phyloP scores from a whole-genome alignment of 306 rosid species.

The Cajanus cajan region DNA sequence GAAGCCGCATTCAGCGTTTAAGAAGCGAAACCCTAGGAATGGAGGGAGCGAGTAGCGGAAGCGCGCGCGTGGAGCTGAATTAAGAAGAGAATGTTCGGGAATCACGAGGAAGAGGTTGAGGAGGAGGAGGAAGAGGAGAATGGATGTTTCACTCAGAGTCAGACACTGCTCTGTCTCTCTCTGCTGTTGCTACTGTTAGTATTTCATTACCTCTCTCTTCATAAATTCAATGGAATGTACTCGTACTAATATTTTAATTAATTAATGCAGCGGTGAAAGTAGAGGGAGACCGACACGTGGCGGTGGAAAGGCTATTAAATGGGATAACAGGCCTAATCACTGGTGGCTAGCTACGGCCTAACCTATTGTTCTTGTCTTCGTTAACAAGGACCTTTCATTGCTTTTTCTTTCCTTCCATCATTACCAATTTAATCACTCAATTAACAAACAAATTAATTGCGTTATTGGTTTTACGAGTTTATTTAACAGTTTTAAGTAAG shows the following conservation, averaged over 20 bases:
- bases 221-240: background rate
- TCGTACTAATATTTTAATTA: too few relatives aligned
- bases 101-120: conserved; percentile 31
- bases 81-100: conserved; percentile 36
- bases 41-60: background rate
- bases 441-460: too few relatives aligned
- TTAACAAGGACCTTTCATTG: background rate
- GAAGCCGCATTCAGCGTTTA: conserved; percentile 34
- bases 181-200: background rate
- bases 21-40: conserved; percentile 43
- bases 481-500: too few relatives aligned
- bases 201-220: background rate
- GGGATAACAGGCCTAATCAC: background rate
- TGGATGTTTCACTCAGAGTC: conserved; percentile 23
- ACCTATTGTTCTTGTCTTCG: background rate
- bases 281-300: conserved; percentile 10
- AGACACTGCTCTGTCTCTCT: conserved; percentile 21
- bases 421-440: too few relatives aligned
- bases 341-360: background rate
- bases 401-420: too few relatives aligned
- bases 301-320: background rate
- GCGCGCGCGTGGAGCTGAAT: background rate
- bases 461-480: too few relatives aligned
- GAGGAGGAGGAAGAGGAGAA: background rate
- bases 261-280: too few relatives aligned